These are phyloP conservation scores for Sclerotinia minor DNA, from an alignment of 2,329 filamentous ascomycete genomes.

Conservation along the genomic window DNA sequence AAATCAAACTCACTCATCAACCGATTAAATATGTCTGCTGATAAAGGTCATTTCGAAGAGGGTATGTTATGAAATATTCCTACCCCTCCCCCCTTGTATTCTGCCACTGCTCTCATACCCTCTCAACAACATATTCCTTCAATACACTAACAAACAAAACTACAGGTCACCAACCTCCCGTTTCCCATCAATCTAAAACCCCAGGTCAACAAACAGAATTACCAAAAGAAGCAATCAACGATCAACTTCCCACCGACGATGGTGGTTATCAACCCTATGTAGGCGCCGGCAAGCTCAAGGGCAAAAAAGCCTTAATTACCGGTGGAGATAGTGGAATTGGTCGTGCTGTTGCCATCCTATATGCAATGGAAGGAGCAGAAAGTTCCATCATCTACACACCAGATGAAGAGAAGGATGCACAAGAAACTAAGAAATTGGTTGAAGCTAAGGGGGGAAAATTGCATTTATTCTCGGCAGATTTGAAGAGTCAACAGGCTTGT, in stretches of 20 bases:
- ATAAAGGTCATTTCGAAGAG: constrained; percentile 41
- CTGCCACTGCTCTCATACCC: not conserved
- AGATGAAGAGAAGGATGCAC: constrained; percentile 73
- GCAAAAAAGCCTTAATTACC: constrained; percentile 76
- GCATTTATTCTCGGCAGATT: constrained; percentile 62
- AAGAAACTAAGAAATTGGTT: constrained; percentile 70
- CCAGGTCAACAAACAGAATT: constrained; percentile 55
- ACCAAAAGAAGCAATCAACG: constrained; percentile 46
- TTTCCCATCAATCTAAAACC: constrained; percentile 53
- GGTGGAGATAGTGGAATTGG: constrained; percentile 81
- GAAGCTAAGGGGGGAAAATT: constrained; percentile 67
- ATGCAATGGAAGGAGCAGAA: constrained; percentile 78
- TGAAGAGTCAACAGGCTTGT: constrained; percentile 67
- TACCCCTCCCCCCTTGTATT: not conserved
- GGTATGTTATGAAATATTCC: constrained; percentile 35
- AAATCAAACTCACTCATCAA: constrained; percentile 20
- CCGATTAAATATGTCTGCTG: constrained; percentile 38
- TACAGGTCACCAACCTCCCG: constrained; percentile 51
- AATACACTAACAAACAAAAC: not conserved
- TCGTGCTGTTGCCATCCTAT: constrained; percentile 72
- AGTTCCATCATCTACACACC: constrained; percentile 72
- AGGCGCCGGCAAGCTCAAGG: constrained; percentile 72
- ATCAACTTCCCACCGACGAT: constrained; percentile 66
- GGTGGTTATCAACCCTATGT: constrained; percentile 71
- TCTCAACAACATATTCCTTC: not conserved